phyloP scores from a whole-genome alignment of 2,329 filamentous ascomycete species.

The Neopestalotiopsis clavispora region DNA sequence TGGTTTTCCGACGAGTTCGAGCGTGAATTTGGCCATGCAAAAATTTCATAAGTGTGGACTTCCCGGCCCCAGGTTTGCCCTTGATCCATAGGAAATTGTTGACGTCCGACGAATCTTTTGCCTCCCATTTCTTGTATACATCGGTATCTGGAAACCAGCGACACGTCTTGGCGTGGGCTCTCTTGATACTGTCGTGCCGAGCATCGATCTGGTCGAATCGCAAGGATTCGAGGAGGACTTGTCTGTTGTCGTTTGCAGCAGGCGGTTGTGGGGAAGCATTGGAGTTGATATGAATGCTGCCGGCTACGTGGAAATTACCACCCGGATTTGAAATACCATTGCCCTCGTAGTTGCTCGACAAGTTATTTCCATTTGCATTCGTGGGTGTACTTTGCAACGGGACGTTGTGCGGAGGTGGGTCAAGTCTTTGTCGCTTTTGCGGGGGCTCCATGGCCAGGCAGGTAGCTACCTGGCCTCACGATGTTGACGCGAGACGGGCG shows the following conservation, averaged over 20 bases:
- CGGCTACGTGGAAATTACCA: not conserved
- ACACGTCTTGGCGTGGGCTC: constrained; percentile 25
- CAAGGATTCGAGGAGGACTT: constrained; percentile 20
- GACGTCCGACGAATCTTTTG: not conserved
- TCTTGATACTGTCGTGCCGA: constrained; percentile 18
- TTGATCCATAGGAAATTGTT: constrained; percentile 12
- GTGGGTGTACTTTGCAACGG: too few species aligned
- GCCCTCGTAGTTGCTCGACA: not conserved
- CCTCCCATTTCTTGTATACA: constrained; percentile 22
- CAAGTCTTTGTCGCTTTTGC: too few species aligned
- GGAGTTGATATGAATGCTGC: not conserved
- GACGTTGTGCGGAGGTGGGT: too few species aligned
- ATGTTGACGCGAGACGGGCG: too few species aligned
- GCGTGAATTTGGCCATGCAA: not conserved
- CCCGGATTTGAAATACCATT: not conserved
- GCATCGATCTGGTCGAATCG: constrained; percentile 21
- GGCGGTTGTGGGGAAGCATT: not conserved
- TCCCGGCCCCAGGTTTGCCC: constrained; percentile 13
- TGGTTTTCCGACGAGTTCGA: not conserved
- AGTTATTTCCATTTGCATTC: too few species aligned
- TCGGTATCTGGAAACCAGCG: constrained; percentile 22
- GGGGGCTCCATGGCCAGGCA: too few species aligned
- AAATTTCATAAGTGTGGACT: constrained; percentile 13
- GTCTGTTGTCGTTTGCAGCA: not conserved
- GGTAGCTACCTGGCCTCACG: too few species aligned